Evolutionary conservation across 2,329 filamentous ascomycete genomes (phyloP).

Genomic region (Trichoderma sp.): DNA sequence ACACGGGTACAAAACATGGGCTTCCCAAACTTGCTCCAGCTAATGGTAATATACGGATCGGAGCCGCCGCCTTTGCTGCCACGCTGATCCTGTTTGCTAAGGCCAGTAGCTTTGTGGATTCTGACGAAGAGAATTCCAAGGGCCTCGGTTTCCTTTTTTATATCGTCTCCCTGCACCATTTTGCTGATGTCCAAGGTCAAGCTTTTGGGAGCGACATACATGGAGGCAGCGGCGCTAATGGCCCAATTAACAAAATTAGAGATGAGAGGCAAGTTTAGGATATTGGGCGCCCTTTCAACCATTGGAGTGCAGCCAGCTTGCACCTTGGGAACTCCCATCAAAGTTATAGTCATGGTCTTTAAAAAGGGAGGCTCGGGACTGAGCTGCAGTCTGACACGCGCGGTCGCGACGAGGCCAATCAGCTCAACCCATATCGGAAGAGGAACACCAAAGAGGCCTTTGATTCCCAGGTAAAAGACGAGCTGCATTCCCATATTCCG

Average conservation of each 20-base stretch:
- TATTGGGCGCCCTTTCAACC: conserved; percentile 85
- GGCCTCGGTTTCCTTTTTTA: conserved; percentile 84
- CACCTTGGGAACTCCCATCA: conserved; percentile 91
- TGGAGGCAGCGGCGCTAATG: conserved; percentile 78
- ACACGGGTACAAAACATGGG: conserved; percentile 97
- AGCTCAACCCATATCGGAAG: conserved; percentile 87
- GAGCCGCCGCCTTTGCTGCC: conserved; percentile 84
- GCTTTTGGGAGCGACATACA: conserved; percentile 93
- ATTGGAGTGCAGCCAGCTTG: conserved; percentile 88
- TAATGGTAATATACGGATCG: conserved; percentile 92
- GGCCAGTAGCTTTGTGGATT: conserved; percentile 80
- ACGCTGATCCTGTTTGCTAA: conserved; percentile 86
- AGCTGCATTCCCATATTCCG: conserved; percentile 97
- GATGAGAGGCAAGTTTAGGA: conserved; percentile 87
- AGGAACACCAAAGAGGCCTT: conserved; percentile 83
- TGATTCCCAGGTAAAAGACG: conserved; percentile 88
- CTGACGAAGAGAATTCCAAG: conserved; percentile 89
- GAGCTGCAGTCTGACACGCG: conserved; percentile 77
- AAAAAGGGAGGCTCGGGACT: conserved; percentile 89
- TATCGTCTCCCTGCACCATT: conserved; percentile 85
- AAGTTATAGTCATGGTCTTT: conserved; percentile 85
- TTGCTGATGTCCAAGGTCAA: conserved; percentile 89
- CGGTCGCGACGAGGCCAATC: conserved; percentile 84
- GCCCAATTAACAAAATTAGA: conserved; percentile 97
- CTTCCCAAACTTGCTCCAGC: conserved; percentile 95